phyloP scores from a whole-genome alignment of 306 rosid genomes.

The Castanea mollissima region DNA sequence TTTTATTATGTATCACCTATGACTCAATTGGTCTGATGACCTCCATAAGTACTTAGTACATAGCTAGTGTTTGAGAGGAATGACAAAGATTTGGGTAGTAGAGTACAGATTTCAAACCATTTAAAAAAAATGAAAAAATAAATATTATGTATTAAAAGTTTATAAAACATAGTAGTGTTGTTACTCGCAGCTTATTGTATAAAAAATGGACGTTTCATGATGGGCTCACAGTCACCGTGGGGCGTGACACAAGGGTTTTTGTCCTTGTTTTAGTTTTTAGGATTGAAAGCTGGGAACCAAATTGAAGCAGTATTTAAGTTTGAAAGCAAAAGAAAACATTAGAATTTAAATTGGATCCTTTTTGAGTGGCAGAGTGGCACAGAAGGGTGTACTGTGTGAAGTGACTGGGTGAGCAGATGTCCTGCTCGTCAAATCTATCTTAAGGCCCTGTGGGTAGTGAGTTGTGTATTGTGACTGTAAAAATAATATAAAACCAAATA shows the following conservation, averaged over 20 bases:
- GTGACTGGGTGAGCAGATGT: slow-evolving; percentile 74
- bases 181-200: neutral
- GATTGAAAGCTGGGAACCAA: slow-evolving; percentile 31
- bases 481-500: slow-evolving; percentile 19
- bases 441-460: slow-evolving; percentile 15
- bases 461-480: slow-evolving; percentile 24
- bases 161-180: too few species aligned
- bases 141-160: too few species aligned
- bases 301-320: slow-evolving; percentile 27
- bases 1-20: too few species aligned
- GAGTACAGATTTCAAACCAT: too few species aligned
- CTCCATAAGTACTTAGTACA: too few species aligned
- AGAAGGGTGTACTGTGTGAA: slow-evolving; percentile 58
- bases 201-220: slow-evolving; percentile 29
- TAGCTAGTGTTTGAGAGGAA: too few species aligned
- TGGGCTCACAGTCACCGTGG: slow-evolving; percentile 35
- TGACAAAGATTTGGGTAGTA: too few species aligned
- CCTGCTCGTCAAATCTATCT: slow-evolving; percentile 69
- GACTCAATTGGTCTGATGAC: too few species aligned
- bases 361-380: slow-evolving; percentile 41
- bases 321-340: neutral
- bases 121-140: too few species aligned
- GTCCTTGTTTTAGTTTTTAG: neutral
- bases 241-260: neutral
- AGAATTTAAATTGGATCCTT: slow-evolving; percentile 29